Evolutionary conservation across 495 filamentous ascomycete genomes (phyloP), one percentile per base, ranked within the genome.

Genomic region (Penicillium dipodomyicola): DNA sequence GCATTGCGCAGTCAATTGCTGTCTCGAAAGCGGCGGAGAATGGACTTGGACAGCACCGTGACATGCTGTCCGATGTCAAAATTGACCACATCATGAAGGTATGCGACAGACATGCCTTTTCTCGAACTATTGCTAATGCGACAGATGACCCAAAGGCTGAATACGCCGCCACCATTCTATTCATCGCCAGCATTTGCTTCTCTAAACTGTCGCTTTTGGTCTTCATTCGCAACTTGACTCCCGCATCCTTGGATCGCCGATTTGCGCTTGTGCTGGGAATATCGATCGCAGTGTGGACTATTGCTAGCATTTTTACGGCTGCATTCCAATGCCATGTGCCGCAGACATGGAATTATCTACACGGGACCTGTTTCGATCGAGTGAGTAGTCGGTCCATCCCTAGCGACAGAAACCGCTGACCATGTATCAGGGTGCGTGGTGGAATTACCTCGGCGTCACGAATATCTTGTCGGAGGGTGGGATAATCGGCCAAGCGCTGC

Each of bases 391-490:
- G 11, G 9, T 3, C 1, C 3, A 19, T 25, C 4, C 11, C 14
- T 42, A 2, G 4, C 17, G 0, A 40, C n/a, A 56, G 6, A 22
- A 15, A 20, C 17, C 11, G 32, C 58, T 68, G 27, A 60, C 23
- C 4, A 10, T 15, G 1, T 35, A 14, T 19, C 23, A 74, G 74
- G 46, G 33, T 12, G 64, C 71, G 7, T 79, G 77, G 65, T 64
- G 73, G 54, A 67, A 70, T 37, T 79, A 73, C 49, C 68, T 78
- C 23, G 67, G 60, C 27, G 58, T 73, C 39, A 65, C 69, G 3
- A 80, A 77, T 33, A 71, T 80, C 23, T 15, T 80, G n/a, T 72
- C 71, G 3, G 76, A 81, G 40, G 55, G 37, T 15, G 73, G 64
- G 1, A 65, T 81, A 27, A 65, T 79, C 5, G 54, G 59, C 10